Percentiles rank a stretch among this genome's conserved stretches.
Evolutionary conservation across 805 yeast genomes (phyloP).

Genomic region (Kuraishia borneana): DNA sequence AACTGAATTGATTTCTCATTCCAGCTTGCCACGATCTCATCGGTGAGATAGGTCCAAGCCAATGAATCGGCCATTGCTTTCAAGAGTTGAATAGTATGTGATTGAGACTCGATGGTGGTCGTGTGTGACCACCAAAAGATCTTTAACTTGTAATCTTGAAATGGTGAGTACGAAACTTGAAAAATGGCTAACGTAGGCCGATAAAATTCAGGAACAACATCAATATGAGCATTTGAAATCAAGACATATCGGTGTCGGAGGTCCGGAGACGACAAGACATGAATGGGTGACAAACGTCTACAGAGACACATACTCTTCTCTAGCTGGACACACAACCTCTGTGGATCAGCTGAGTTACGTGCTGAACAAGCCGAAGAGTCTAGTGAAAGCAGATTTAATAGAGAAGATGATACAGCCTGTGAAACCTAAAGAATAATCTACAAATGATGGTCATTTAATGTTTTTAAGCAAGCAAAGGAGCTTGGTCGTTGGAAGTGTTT

Average conservation of each 20-base stretch:
- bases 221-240: conserved; percentile 42
- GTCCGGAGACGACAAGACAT: conserved; percentile 53
- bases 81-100: background rate
- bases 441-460: background rate
- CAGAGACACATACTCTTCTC: conserved; percentile 53
- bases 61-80: background rate
- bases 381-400: conserved; percentile 20
- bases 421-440: background rate
- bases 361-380: conserved; percentile 29
- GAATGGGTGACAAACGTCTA: conserved; percentile 64
- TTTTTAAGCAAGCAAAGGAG: conserved; percentile 17
- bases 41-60: background rate
- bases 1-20: background rate
- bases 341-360: conserved; percentile 45
- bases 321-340: conserved; percentile 47
- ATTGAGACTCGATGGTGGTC: background rate
- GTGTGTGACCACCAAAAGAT: no score
- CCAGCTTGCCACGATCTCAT: conserved; percentile 1
- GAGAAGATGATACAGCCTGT: conserved; percentile 23
- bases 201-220: conserved; percentile 50
- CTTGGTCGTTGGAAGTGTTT: conserved; percentile 15
- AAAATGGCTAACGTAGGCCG: no score
- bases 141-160: no score
- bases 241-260: conserved; percentile 68
- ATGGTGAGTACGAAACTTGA: no score